Evolutionary conservation across 495 filamentous ascomycete genomes (phyloP), one percentile per base, ranked within the genome.

Genomic region (Echria macrotheca): DNA sequence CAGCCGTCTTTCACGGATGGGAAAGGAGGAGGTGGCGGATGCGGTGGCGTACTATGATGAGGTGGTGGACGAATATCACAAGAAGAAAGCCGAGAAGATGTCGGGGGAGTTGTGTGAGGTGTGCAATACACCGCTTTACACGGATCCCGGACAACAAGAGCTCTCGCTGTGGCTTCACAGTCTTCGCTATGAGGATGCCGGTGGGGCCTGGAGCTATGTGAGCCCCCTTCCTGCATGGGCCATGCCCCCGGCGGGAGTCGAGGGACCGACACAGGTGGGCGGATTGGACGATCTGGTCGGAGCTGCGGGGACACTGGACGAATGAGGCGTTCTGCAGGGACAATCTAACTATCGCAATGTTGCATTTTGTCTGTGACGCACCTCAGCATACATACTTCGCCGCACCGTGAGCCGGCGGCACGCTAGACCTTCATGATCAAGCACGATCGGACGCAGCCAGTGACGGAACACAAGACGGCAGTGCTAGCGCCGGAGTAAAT

Each of bases 21-120:
- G 93, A 35, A 97, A 96, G 63, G 83, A 88, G 15, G 89, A 97
- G 45, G 74, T 89, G 1, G 86, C 91, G 0, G 86, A 94, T 52
- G 88, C 91, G 0, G 82, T 89, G n/a, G 86, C 86, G 1, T 97
- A 96, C 71, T 85, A 96, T 63, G 83, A 95, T 56, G 90, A 91
- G 54, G 89, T 96, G 74, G 82, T 95, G 29, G 82, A 88, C 38
- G 74, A 80, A 9, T 97, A 97, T 63, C 75, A 91, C 48, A 86
- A 89, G 67, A 77, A 78, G 56, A 89, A 85, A 54, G 91, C 89
- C 8, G 94, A 98, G 71, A 89, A 86, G 61, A 85, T 97, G 75
- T 93, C 91, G 2, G 93, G 94, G 2, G 69, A 86, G 54, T 61
- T 78, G 5, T 98, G 93, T 58, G 73, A 81, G 0, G 65, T 93